These are phyloP conservation scores for Schoenoplectus tabernaemontani DNA, from an alignment of 202 grass and related monocot species.

Conservation along the genomic window DNA sequence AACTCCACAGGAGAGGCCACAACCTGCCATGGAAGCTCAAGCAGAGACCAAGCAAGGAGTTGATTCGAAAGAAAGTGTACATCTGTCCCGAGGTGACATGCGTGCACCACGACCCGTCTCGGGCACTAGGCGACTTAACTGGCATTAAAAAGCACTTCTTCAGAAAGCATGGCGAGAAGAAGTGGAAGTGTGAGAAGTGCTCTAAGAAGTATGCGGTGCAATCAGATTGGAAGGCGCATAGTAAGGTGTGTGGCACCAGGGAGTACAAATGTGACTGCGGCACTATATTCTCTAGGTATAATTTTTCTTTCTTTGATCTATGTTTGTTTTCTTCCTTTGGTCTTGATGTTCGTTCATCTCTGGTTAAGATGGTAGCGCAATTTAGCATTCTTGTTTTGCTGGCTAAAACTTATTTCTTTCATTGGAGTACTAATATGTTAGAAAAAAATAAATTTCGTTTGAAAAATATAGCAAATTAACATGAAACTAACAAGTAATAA, in stretches of 20 bases:
- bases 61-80: slow-evolving; percentile 72
- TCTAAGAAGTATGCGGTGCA: slow-evolving; percentile 90
- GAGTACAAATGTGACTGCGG: slow-evolving; percentile 95
- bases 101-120: slow-evolving; percentile 75
- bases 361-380: background rate
- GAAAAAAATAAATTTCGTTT: too few species aligned
- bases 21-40: slow-evolving; percentile 98
- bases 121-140: slow-evolving; percentile 78
- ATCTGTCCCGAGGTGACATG: slow-evolving; percentile 73
- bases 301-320: background rate
- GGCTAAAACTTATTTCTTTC: background rate
- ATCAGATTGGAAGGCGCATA: slow-evolving; percentile 93
- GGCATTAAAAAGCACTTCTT: slow-evolving; percentile 95
- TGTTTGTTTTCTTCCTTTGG: background rate
- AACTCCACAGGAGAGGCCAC: slow-evolving; percentile 89
- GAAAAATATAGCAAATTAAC: too few species aligned
- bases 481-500: too few species aligned
- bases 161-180: slow-evolving; percentile 98
- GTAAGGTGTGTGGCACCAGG: slow-evolving; percentile 79
- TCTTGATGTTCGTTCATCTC: background rate
- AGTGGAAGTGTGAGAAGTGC: slow-evolving; percentile 99
- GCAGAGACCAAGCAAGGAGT: slow-evolving; percentile 58
- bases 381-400: background rate
- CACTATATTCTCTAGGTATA: slow-evolving; percentile 70
- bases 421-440: too few species aligned